Base-by-base conservation (phyloP, 371 early-diverging fungal species). In the Mucor circinelloides region DNA sequence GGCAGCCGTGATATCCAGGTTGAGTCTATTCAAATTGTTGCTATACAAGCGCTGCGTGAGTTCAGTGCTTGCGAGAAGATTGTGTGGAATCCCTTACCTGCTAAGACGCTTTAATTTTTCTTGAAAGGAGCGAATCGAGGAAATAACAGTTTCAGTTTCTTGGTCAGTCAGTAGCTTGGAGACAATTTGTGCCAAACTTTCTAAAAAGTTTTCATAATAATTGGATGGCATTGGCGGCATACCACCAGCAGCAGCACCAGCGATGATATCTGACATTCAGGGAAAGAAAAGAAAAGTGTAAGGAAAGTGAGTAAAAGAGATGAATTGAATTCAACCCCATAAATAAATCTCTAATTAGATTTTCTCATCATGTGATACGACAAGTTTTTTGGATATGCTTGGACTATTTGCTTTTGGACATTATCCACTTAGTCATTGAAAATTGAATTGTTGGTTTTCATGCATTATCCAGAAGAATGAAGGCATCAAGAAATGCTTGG, bases 131-230 rank as follows among this genome's bases (percentile, higher is more conserved):
- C 81, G 87, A 64, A 93, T 87, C n/a, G 89, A 87, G 1, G 78
- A 60, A 48, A 91, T 79, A 31, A 91, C 86, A 9, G 82, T 73
- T 69, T 93, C 95, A 1, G 93, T 93, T 70, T 95, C 95, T 46
- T 84, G 83, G 77, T 94, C 91, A 12, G 95, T 93, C 65, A 95
- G 78, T 27, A 92, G 87, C 71, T 85, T 84, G 55, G 90, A 90
- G 60, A 91, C 78, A 54, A 95, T 70, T 59, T 85, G 91, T 19
- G 94, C 94, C 21, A 92, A 77, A 36, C 87, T 86, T 80, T 94
- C 94, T 58, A 93, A 76, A 63, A 92, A 94, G 78, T 91, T 90
- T 69, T 91, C 91, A 80, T 85, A 88, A 30, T 80, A 83, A 28
- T 78, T 73, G 40, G 63, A 63, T 10, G 77, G 71, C 31, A 77